Base-by-base conservation (phyloP, 2,329 filamentous ascomycete genomes). In the Penicillium sp. region DNA sequence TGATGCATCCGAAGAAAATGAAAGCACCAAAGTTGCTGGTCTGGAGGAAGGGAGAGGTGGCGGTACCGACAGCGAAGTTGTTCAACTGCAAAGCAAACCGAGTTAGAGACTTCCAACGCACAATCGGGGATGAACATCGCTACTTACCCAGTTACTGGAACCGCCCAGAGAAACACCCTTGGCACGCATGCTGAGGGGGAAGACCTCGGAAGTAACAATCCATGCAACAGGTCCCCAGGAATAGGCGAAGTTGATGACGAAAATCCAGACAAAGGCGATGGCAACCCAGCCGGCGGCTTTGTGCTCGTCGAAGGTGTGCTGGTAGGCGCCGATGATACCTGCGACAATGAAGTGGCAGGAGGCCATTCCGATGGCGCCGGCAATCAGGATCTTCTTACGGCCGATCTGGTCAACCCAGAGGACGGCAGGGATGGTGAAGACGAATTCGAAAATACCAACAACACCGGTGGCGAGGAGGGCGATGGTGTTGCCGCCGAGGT, bases 131-230 rank as follows among this genome's bases (percentile, higher is more conserved):
- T 36, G 22, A 5, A 29, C n/a, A 8, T 18, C n/a, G 28, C 18
- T 5, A 53, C 55, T 35, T 47, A 69, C 58, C 69, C 70, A 72
- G 52, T 71, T 70, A 14, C 57, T 60, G 22, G 61, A 62, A 6
- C 64, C 68, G 14, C 63, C 62, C 4, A 70, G 54, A 54, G 57
- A 60, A 12, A 65, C 61, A 6, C 69, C 68, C 53, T 88, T 87
- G 1, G 87, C 80, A 1, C 85, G 78, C 27, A 83, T 83, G 52
- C 79, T 83, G 3, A 89, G 70, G 0, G 86, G 86, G 81, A 84
- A 90, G 39, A 89, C 81, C 68, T 89, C 86, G 1, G 84, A 81
- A 1, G 87, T 78, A 40, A 90, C 77, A 53, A 88, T 87, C 86
- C 87, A 90, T 0, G 83, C 79, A 54, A 83, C 85, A 2, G 86